Conservation (phyloP, 305 asterid species). For the Solanum hybrid region DNA sequence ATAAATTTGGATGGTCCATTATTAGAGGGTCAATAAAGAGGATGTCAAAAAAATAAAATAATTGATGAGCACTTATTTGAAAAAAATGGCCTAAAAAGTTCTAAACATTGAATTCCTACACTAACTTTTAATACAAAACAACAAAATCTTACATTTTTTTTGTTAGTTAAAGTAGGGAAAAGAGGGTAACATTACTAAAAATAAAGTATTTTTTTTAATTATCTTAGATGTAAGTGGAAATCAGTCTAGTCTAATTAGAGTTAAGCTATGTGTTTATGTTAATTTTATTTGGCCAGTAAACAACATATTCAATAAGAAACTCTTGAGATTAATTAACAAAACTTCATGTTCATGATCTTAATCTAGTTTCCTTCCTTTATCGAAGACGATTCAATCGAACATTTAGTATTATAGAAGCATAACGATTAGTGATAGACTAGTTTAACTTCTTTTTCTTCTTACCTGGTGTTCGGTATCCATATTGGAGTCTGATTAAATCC, state of each 20-base stretch:
- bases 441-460: background rate
- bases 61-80: background rate
- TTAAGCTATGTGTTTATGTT: slow-evolving; percentile 26
- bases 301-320: background rate
- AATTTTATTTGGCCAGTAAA: slow-evolving; percentile 20
- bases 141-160: slow-evolving; percentile 5
- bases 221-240: slow-evolving; percentile 42
- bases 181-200: background rate
- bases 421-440: background rate
- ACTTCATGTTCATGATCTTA: background rate
- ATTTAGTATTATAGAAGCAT: background rate
- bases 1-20: background rate
- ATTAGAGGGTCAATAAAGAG: background rate
- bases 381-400: background rate
- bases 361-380: background rate
- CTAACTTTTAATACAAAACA: slow-evolving; percentile 3
- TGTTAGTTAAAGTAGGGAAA: slow-evolving; percentile 17
- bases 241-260: slow-evolving; percentile 47
- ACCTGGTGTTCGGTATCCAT: background rate
- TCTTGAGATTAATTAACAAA: background rate
- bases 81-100: background rate
- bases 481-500: no score
- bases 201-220: slow-evolving; percentile 16
- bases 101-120: background rate
- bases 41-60: background rate